Evolutionary conservation across 768 basidiomycete species (phyloP).

Genomic region (Amanita exitialis): DNA sequence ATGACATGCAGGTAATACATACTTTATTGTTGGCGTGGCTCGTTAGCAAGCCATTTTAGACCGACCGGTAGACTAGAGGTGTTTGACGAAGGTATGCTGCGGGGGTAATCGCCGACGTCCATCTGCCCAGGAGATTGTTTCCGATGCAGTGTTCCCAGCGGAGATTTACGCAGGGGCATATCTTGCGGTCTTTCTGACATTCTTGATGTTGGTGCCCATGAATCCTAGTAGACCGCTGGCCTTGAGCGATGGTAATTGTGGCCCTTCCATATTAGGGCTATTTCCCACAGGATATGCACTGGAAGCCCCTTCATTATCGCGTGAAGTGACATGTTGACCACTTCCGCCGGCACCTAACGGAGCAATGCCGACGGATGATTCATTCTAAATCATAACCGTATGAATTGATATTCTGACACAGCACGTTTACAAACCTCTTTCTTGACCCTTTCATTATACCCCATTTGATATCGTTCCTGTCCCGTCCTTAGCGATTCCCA

Average conservation of each 20-base stretch:
- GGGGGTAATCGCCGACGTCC: not conserved
- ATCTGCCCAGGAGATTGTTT: not conserved
- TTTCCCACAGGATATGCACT: not conserved
- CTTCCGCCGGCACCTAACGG: not conserved
- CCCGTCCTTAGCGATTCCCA: not conserved
- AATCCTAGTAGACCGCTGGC: constrained; percentile 63
- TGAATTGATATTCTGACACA: not conserved
- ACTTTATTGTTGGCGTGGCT: constrained; percentile 29
- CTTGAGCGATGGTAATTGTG: constrained; percentile 57
- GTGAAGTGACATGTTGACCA: not conserved
- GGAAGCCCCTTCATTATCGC: not conserved
- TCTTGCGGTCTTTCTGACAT: constrained; percentile 12
- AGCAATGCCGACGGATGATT: not conserved
- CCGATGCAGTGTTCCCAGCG: constrained; percentile 7
- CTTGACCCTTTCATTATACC: constrained; percentile 2
- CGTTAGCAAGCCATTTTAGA: constrained; percentile 59
- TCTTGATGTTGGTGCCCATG: constrained; percentile 27
- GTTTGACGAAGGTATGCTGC: not conserved
- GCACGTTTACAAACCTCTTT: constrained; percentile 2
- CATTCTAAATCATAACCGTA: not conserved
- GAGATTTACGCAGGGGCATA: constrained; percentile 21
- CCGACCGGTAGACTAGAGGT: constrained; percentile 47
- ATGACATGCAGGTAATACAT: constrained; percentile 7
- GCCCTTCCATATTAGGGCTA: not conserved
- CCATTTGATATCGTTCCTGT: not conserved